phyloP scores from a whole-genome alignment of 768 basidiomycete genomes.

The Boletus pseudo-olivaceus region DNA sequence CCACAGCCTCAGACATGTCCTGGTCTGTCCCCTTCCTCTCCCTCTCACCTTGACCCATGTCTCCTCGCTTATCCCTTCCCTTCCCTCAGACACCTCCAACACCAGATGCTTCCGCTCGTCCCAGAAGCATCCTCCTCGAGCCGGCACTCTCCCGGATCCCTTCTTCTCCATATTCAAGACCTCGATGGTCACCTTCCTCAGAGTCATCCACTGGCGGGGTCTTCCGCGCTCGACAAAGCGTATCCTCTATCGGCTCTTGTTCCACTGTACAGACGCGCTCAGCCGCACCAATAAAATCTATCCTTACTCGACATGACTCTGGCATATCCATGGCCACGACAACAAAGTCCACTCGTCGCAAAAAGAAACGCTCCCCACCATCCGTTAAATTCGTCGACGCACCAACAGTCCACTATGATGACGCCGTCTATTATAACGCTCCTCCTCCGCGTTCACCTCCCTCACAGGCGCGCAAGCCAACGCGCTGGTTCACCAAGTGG shows the following conservation, averaged over 20 bases:
- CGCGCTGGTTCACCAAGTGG: constrained; percentile 28
- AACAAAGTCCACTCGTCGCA: constrained; percentile 23
- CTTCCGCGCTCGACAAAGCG: constrained; percentile 32
- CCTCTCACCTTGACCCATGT: neutral
- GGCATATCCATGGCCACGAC: constrained; percentile 43
- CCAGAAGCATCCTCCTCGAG: constrained; percentile 30
- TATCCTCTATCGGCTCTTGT: constrained; percentile 38
- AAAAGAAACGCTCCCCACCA: constrained; percentile 32
- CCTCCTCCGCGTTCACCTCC: constrained; percentile 15
- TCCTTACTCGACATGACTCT: constrained; percentile 50
- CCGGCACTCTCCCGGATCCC: constrained; percentile 5
- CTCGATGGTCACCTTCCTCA: constrained; percentile 15
- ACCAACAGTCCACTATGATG: constrained; percentile 54
- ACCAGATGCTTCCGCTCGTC: constrained; percentile 12
- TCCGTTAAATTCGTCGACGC: constrained; percentile 71
- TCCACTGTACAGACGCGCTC: constrained; percentile 28
- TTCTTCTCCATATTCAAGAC: constrained; percentile 19
- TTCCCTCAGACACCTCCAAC: constrained; percentile 23
- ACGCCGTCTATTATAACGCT: constrained; percentile 10
- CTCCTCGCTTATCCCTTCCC: constrained; percentile 1
- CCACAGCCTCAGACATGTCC: constrained; percentile 26
- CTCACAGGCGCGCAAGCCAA: constrained; percentile 6
- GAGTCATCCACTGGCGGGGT: constrained; percentile 17
- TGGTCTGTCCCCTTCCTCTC: constrained; percentile 20
- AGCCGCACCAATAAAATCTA: constrained; percentile 44